Conservation (phyloP, 2,329 filamentous ascomycete genomes). For the Paramyrothecium roridum region DNA sequence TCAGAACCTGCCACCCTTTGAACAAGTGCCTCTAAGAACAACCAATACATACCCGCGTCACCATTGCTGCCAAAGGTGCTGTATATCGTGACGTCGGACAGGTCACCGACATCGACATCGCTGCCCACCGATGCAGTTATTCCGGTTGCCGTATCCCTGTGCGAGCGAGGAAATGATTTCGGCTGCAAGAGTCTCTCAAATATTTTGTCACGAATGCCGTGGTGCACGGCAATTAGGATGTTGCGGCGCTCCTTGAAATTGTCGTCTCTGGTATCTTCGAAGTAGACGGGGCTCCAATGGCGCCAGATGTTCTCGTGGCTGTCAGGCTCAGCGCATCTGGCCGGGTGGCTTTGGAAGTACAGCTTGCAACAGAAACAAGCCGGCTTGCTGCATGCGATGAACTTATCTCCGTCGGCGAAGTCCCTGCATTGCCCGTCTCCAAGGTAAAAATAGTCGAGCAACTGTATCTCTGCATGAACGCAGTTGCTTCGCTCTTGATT, state of each 20-base stretch:
- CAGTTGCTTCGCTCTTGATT: slow-evolving; percentile 15
- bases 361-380: slow-evolving; percentile 47
- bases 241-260: slow-evolving; percentile 1
- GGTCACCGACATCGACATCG: too few species aligned
- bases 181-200: too few species aligned
- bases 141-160: too few species aligned
- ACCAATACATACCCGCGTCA: too few species aligned
- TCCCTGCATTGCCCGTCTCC: slow-evolving; percentile 9
- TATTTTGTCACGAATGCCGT: too few species aligned
- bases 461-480: slow-evolving; percentile 43
- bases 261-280: slow-evolving; percentile 4
- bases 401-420: slow-evolving; percentile 37
- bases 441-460: slow-evolving; percentile 42
- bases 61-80: too few species aligned
- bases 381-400: slow-evolving; percentile 48
- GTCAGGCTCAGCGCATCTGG: slow-evolving; percentile 22
- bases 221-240: background rate
- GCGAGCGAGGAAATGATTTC: too few species aligned
- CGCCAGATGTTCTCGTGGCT: slow-evolving; percentile 36
- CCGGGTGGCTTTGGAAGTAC: slow-evolving; percentile 39
- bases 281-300: slow-evolving; percentile 31
- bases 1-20: too few species aligned
- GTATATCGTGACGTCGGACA: too few species aligned
- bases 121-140: too few species aligned
- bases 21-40: too few species aligned